Percentiles rank a stretch among this genome's conserved stretches.
Conservation (phyloP, 495 filamentous ascomycete species). For the Hyaloscypha variabilis region DNA sequence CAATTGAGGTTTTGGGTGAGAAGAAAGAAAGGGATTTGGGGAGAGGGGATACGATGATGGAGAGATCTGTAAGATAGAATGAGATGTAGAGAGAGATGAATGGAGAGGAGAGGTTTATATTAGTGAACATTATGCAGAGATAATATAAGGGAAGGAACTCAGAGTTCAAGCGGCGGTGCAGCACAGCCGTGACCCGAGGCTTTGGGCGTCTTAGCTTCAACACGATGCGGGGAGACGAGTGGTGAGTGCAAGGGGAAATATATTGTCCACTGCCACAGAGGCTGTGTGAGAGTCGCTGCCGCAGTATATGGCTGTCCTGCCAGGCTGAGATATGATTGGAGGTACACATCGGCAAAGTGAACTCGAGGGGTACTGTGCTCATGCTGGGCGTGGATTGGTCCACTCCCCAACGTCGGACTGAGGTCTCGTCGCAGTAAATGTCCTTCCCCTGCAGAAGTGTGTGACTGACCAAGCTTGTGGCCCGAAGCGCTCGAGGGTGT, state of each 20-base stretch:
- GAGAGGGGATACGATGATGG: too few relatives aligned
- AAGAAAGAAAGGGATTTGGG: too few relatives aligned
- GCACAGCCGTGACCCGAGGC: conserved; percentile 5
- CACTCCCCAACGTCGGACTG: neutral
- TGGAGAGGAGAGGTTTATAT: neutral
- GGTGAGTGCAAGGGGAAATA: conserved; percentile 13
- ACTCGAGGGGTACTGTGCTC: neutral
- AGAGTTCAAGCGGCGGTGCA: neutral
- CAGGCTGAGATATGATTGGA: conserved; percentile 12
- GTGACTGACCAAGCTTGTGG: conserved; percentile 8
- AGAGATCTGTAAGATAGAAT: too few relatives aligned
- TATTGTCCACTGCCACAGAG: conserved; percentile 3
- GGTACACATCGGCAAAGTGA: neutral
- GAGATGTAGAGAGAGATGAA: too few relatives aligned
- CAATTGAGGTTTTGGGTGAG: neutral
- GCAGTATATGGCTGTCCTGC: conserved; percentile 7
- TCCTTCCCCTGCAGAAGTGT: neutral
- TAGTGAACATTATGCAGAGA: neutral
- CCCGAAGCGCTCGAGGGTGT: conserved; percentile 16
- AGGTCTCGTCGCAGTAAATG: neutral
- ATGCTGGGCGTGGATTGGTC: conserved; percentile 1
- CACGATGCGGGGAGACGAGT: neutral
- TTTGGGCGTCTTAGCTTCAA: conserved; percentile 14
- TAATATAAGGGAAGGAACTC: conserved; percentile 2
- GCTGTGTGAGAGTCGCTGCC: neutral